These are phyloP conservation scores for Zygotorulaspora florentina DNA, from an alignment of 805 yeast species.

Conservation along the genomic window DNA sequence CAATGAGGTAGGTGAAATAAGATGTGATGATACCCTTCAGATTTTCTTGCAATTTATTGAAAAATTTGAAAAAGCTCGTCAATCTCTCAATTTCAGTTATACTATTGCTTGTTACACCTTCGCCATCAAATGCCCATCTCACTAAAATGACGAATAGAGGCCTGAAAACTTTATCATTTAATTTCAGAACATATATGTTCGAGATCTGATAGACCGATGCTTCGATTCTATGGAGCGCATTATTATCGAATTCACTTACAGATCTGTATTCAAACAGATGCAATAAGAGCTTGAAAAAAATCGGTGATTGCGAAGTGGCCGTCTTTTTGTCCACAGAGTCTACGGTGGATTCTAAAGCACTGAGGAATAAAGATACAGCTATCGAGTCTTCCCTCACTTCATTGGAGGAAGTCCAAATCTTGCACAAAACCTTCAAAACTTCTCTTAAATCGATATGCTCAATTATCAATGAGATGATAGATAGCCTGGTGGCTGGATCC, in stretches of 20 bases:
- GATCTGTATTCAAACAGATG: conserved; percentile 68
- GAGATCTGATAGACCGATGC: conserved; percentile 69
- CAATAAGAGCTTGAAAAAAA: conserved; percentile 64
- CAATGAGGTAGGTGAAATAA: conserved; percentile 81
- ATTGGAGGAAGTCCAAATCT: conserved; percentile 52
- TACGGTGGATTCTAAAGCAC: conserved; percentile 59
- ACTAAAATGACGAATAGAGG: conserved; percentile 84
- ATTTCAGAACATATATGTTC: conserved; percentile 74
- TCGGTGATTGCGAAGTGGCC: conserved; percentile 65
- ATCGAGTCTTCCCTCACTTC: conserved; percentile 37
- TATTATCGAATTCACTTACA: conserved; percentile 54
- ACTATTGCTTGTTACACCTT: conserved; percentile 47
- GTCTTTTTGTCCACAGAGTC: conserved; percentile 68
- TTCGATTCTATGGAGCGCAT: conserved; percentile 78
- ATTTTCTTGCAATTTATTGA: conserved; percentile 76
- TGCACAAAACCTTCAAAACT: conserved; percentile 56
- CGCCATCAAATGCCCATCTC: conserved; percentile 90
- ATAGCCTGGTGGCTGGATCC: conserved; percentile 55
- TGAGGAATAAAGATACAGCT: conserved; percentile 66
- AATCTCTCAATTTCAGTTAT: conserved; percentile 55
- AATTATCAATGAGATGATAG: conserved; percentile 57
- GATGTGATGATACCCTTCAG: conserved; percentile 83
- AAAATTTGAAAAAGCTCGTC: conserved; percentile 77
- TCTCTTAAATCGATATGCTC: conserved; percentile 63
- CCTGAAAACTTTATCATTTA: conserved; percentile 89